These are phyloP conservation scores for Lodderomyces oxycetoniae DNA, from an alignment of 1,139 yeast species.

Conservation along the genomic window DNA sequence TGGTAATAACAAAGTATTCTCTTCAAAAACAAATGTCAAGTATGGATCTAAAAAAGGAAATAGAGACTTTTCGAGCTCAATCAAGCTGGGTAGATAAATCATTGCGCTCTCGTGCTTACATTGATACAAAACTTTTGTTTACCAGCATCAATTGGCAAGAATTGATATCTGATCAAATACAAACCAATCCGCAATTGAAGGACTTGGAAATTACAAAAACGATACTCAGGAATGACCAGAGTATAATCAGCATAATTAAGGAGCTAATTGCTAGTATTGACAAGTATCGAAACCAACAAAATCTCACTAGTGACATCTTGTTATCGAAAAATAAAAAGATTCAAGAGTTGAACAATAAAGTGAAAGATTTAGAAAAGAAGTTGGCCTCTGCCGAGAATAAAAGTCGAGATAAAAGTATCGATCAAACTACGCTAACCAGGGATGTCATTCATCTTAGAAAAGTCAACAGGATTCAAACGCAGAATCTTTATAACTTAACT, in stretches of 20 bases:
- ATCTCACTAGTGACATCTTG: constrained; percentile 27
- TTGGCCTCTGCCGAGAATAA: constrained; percentile 16
- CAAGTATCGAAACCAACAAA: constrained; percentile 33
- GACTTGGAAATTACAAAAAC: constrained; percentile 24
- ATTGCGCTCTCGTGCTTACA: constrained; percentile 36
- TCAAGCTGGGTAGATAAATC: constrained; percentile 11
- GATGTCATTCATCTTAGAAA: constrained; percentile 19
- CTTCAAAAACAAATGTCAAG: no score
- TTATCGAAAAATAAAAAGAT: constrained; percentile 29
- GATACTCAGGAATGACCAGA: constrained; percentile 41
- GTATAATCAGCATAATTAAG: constrained; percentile 39
- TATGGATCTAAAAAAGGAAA: no score
- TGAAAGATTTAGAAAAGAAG: constrained; percentile 21
- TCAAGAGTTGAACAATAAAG: constrained; percentile 22
- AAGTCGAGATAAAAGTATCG: constrained; percentile 16
- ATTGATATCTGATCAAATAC: constrained; percentile 19
- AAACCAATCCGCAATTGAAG: constrained; percentile 7
- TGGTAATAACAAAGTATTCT: no score
- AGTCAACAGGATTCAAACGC: constrained; percentile 26
- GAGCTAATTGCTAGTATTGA: constrained; percentile 39
- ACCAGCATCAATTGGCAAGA: constrained; percentile 34
- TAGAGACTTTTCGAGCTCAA: neutral
- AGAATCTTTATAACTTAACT: constrained; percentile 28
- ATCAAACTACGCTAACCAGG: constrained; percentile 19
- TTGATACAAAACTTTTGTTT: constrained; percentile 30